Percentiles rank a stretch among this genome's conserved stretches.
Evolutionary conservation across 2,329 filamentous ascomycete genomes (phyloP).

Genomic region (Sporothrix humicola): DNA sequence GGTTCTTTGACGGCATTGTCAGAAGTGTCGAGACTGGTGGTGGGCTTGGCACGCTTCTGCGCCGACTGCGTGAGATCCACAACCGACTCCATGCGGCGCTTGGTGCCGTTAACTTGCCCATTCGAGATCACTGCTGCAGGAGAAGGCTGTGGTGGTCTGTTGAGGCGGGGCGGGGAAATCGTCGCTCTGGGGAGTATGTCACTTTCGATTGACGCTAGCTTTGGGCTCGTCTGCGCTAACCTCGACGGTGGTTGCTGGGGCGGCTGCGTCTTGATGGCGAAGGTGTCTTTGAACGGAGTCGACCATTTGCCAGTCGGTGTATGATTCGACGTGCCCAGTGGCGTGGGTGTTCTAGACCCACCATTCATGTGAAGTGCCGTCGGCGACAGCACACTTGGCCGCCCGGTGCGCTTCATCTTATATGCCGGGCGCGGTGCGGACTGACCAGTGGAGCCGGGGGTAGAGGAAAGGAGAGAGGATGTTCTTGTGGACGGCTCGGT

Average conservation of each 20-base stretch:
- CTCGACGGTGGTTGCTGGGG: neutral
- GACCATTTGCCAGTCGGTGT: neutral
- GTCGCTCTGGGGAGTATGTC: neutral
- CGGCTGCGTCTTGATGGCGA: neutral
- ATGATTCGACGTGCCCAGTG: neutral
- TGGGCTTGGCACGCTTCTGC: slow-evolving; percentile 11
- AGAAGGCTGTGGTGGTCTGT: neutral
- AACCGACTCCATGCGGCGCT: neutral
- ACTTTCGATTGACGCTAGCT: neutral
- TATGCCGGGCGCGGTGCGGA: slow-evolving; percentile 16
- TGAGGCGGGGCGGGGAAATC: neutral
- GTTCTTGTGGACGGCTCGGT: neutral
- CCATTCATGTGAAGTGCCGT: neutral
- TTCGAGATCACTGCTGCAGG: neutral
- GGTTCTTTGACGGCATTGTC: neutral
- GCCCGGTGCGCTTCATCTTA: slow-evolving; percentile 40
- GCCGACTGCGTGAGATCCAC: neutral
- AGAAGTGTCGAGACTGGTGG: neutral
- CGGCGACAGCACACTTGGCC: neutral
- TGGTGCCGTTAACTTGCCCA: neutral
- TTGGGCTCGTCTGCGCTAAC: neutral
- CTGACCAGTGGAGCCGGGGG: neutral
- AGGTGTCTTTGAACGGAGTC: neutral
- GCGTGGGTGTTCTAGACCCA: neutral
- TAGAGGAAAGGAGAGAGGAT: neutral